phyloP scores from a whole-genome alignment of 805 yeast genomes.

The Sugiyamaella smithiae region DNA sequence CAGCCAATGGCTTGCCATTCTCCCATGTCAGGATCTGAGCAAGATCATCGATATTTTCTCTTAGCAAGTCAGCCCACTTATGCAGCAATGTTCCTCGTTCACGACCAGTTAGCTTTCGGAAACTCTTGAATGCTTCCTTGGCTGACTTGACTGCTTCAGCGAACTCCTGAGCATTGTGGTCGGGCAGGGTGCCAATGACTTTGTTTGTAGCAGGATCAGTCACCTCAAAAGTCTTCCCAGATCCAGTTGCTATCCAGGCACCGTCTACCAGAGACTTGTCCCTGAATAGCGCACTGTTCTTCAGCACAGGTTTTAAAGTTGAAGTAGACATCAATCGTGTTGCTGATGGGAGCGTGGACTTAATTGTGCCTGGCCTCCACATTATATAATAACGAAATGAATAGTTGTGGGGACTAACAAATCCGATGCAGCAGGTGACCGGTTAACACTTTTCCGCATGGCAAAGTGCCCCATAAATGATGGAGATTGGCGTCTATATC shows the following conservation, averaged over 20 bases:
- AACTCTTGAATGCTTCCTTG: conserved; percentile 47
- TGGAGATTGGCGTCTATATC: conserved; percentile 6
- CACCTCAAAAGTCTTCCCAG: conserved; percentile 55
- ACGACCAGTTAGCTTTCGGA: conserved; percentile 54
- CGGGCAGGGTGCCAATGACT: conserved; percentile 53
- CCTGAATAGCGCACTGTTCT: conserved; percentile 25
- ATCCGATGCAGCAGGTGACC: neutral
- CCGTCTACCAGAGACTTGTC: conserved; percentile 53
- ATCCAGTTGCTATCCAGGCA: conserved; percentile 55
- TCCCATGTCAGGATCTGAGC: conserved; percentile 64
- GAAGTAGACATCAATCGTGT: conserved; percentile 8
- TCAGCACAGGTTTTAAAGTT: conserved; percentile 12
- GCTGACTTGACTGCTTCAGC: conserved; percentile 57
- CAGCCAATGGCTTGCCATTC: conserved; percentile 71
- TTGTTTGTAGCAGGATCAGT: conserved; percentile 70
- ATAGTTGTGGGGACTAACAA: neutral
- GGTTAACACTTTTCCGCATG: neutral
- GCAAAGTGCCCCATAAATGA: conserved; percentile 3
- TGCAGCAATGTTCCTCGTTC: conserved; percentile 52
- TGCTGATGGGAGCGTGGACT: neutral
- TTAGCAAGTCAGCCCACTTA: conserved; percentile 52
- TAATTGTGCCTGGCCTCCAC: neutral
- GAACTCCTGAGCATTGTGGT: conserved; percentile 50
- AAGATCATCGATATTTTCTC: conserved; percentile 59
- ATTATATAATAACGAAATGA: conserved; percentile 1